phyloP scores from a whole-genome alignment of 495 filamentous ascomycete genomes.

The Penicillium canariense region DNA sequence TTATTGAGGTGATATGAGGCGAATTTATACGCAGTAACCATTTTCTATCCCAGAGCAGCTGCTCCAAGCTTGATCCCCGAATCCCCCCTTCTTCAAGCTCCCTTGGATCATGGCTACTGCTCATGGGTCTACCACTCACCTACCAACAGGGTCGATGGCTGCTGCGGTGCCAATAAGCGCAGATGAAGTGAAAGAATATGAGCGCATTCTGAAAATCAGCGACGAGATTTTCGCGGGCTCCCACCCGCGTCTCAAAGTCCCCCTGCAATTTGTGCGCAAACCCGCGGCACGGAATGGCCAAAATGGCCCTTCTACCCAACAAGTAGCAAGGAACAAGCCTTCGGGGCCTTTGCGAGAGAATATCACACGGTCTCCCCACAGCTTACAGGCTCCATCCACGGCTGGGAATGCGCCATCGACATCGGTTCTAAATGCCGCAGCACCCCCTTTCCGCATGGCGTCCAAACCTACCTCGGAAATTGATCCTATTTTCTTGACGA shows the following conservation, averaged over 20 bases:
- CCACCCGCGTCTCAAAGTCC: conserved; percentile 72
- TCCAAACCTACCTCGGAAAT: conserved; percentile 51
- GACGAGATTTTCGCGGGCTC: conserved; percentile 72
- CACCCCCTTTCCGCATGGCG: conserved; percentile 35
- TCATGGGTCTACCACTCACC: conserved; percentile 32
- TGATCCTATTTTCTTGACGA: conserved; percentile 76
- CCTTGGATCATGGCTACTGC: conserved; percentile 39
- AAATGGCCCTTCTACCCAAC: conserved; percentile 21
- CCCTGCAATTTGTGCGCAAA: conserved; percentile 57
- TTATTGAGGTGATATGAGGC: conserved; percentile 1
- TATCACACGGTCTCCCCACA: conserved; percentile 25
- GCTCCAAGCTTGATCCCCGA: neutral
- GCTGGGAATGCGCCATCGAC: conserved; percentile 27
- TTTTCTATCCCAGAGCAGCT: neutral
- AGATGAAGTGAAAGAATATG: conserved; percentile 55
- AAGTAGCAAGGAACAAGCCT: conserved; percentile 26
- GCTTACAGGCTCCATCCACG: conserved; percentile 31
- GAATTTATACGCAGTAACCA: neutral
- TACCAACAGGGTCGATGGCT: conserved; percentile 34
- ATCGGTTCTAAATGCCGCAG: conserved; percentile 26
- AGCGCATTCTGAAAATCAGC: conserved; percentile 71
- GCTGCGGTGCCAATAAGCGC: conserved; percentile 27
- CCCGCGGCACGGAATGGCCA: conserved; percentile 31
- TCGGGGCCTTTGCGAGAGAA: conserved; percentile 28
- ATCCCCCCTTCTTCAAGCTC: conserved; percentile 12